These are phyloP conservation scores for Dictyophora rubrovolvata DNA, from an alignment of 768 basidiomycete genomes.

Conservation along the genomic window DNA sequence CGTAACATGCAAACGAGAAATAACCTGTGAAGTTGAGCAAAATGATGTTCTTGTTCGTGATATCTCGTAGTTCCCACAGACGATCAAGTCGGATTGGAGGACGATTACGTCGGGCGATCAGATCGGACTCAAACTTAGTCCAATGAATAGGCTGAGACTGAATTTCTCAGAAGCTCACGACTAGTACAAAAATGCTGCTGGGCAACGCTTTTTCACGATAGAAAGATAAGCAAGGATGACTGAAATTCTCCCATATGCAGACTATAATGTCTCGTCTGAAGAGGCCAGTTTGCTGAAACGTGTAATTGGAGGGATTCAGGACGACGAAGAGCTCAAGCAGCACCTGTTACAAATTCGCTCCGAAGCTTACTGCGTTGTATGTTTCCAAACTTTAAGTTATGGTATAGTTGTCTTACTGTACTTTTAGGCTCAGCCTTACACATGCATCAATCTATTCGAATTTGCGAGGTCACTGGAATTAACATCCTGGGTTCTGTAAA, in stretches of 20 bases:
- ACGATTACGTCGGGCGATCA: no score
- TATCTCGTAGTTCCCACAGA: no score
- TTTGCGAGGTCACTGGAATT: neutral
- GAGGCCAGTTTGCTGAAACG: neutral
- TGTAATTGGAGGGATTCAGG: conserved; percentile 16
- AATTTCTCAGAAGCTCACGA: no score
- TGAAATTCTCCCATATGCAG: neutral
- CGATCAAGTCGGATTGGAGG: no score
- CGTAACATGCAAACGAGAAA: no score
- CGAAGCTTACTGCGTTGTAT: conserved; percentile 22
- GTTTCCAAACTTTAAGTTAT: neutral
- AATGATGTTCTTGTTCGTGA: no score
- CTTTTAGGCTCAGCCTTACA: conserved; percentile 21
- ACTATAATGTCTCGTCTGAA: neutral
- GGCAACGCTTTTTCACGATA: no score
- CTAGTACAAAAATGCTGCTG: no score
- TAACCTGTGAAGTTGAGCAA: no score
- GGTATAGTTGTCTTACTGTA: neutral
- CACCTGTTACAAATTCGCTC: conserved; percentile 21
- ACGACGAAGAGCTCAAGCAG: conserved; percentile 20
- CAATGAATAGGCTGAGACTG: no score
- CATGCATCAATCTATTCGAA: conserved; percentile 12
- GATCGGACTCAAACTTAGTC: no score
- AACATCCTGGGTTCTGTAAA: neutral
- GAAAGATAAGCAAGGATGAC: no score